Conservation (phyloP, 1,139 yeast species). For the Candida tunisiensis region DNA sequence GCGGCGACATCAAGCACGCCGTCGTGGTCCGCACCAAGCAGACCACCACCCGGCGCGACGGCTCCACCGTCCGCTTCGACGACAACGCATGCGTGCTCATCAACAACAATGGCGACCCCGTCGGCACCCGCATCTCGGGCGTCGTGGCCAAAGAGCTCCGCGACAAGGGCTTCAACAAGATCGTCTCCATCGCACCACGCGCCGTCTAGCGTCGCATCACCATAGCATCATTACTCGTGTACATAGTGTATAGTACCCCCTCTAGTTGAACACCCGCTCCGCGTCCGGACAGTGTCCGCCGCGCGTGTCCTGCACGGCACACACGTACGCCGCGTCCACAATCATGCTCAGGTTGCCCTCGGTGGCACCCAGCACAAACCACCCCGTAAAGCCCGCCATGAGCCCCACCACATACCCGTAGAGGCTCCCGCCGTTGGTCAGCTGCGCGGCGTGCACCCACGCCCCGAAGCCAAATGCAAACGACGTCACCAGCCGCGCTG, state of each 20-base stretch:
- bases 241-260: too few species aligned
- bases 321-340: conserved; percentile 22
- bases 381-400: conserved; percentile 23
- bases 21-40: conserved; percentile 89
- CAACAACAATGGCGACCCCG: conserved; percentile 77
- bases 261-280: conserved; percentile 16
- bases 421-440: conserved; percentile 15
- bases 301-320: conserved; percentile 20
- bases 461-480: conserved; percentile 21
- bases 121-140: conserved; percentile 85
- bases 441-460: conserved; percentile 24
- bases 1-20: conserved; percentile 94
- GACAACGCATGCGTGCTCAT: conserved; percentile 95
- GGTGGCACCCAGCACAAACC: conserved; percentile 27
- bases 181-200: conserved; percentile 83
- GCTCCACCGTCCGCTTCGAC: conserved; percentile 73
- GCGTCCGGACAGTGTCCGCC: conserved; percentile 20
- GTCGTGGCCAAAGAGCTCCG: conserved; percentile 87
- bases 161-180: conserved; percentile 71
- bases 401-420: conserved; percentile 25
- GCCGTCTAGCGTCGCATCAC: conserved; percentile 29
- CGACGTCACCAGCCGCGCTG: conserved; percentile 22
- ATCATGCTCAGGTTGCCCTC: conserved; percentile 25
- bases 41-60: conserved; percentile 73
- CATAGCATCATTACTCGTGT: not conserved